Evolutionary conservation across 176 grass and related monocot genomes (phyloP), one percentile per base, ranked within the genome.

Genomic region (Echinochloa phyllopogon): DNA sequence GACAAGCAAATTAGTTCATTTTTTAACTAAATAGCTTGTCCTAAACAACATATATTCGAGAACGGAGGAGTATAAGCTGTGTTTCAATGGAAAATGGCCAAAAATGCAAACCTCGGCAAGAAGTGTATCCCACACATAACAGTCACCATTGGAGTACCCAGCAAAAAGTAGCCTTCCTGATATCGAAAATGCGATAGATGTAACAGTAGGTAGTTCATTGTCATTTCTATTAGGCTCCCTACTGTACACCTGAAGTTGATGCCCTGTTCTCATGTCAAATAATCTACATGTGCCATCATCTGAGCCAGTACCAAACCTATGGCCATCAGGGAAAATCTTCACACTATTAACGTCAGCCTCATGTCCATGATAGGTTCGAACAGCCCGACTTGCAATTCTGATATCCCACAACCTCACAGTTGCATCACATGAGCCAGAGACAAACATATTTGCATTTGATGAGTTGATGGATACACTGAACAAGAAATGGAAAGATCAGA

Each of bases 161-260:
- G 91, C 89, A 90, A 99, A 98, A 74, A 99, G 92, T 65, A 99
- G 92, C 73, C 96, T 93, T 85, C 96, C 96, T n/a, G 96, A 99
- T 87, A 99, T 94, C 12, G 96, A 99, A 64, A 96, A 99, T 8
- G 96, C 96, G 38, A 99, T 91, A 61, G 96, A 99, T 79, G 91
- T 99, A 80, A 96, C 96, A 59, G 61, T 89, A 51, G 91, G 89
- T 13, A 90, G 82, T 57, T 92, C 96, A 79, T 90, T 88, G 84
- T 92, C 89, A 68, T 92, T 88, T 81, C 77, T 86, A 74, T 86
- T 76, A 60, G 75, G 85, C 69, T 89, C 91, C 77, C 84, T 78
- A 80, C 39, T 79, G 84, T 99, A 99, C 33, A 94, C 89, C 75
- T 99, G 96, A 86, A 99, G 96, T 83, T 99, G 96, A 84, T 99